These are phyloP conservation scores for Trichoderma virens DNA, from an alignment of 495 filamentous ascomycete genomes.

Conservation along the genomic window DNA sequence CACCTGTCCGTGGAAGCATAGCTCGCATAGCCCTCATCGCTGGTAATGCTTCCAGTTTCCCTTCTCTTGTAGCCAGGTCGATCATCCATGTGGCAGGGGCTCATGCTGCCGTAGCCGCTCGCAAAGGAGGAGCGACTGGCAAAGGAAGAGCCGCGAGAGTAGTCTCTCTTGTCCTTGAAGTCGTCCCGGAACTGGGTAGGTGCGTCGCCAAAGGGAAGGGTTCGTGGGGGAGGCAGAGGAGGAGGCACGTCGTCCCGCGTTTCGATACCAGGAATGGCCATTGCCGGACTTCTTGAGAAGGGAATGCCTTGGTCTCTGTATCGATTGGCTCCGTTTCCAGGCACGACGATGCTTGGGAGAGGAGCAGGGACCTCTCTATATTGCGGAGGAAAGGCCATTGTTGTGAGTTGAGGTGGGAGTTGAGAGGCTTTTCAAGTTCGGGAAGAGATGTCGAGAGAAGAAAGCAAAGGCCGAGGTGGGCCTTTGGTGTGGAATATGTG, in stretches of 20 bases:
- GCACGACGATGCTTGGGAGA: constrained; percentile 5
- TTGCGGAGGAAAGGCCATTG: constrained; percentile 4
- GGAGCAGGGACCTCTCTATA: background rate
- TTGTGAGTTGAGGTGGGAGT: background rate
- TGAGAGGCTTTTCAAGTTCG: background rate
- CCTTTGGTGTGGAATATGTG: background rate
- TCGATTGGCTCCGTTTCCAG: background rate
- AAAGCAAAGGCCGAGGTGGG: background rate
- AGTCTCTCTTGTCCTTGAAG: constrained; percentile 20
- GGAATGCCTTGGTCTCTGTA: background rate
- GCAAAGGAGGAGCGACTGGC: constrained; percentile 11
- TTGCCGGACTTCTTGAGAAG: constrained; percentile 15
- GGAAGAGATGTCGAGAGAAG: background rate
- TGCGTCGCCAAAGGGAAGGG: constrained; percentile 27
- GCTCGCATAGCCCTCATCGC: constrained; percentile 48
- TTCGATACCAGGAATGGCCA: constrained; percentile 25
- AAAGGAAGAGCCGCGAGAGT: constrained; percentile 4
- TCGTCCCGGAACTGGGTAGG: constrained; percentile 22
- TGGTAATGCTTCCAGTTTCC: constrained; percentile 22
- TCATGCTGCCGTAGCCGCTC: constrained; percentile 14
- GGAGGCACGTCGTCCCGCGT: constrained; percentile 34
- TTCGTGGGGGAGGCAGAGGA: constrained; percentile 41
- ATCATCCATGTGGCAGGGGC: constrained; percentile 22
- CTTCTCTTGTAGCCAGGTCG: constrained; percentile 17
- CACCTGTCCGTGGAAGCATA: constrained; percentile 28